phyloP scores from a whole-genome alignment of 1,139 yeast genomes.

The Chernovozyma sophiae-reginae region DNA sequence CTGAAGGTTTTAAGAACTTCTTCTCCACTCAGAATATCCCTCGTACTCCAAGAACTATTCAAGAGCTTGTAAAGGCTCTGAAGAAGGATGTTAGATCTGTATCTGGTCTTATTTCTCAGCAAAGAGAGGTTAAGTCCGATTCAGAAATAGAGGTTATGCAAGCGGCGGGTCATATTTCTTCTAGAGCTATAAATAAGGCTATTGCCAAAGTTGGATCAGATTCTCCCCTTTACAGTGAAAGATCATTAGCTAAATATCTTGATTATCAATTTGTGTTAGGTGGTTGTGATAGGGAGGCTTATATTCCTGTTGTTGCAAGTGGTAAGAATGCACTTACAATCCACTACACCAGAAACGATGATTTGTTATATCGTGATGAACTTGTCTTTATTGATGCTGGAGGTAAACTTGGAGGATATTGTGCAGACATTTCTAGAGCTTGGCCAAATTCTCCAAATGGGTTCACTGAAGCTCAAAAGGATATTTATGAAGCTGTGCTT shows the following conservation, averaged over 20 bases:
- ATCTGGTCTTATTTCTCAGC: constrained; percentile 45
- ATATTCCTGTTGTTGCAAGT: constrained; percentile 94
- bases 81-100: constrained; percentile 42
- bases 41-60: constrained; percentile 14
- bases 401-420: constrained; percentile 89
- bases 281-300: constrained; percentile 88
- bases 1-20: constrained; percentile 10
- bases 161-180: constrained; percentile 75
- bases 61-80: constrained; percentile 17
- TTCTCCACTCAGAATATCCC: constrained; percentile 7
- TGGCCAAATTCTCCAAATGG: constrained; percentile 81
- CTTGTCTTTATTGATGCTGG: constrained; percentile 94
- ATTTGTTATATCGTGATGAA: constrained; percentile 67
- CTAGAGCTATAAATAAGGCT: constrained; percentile 80
- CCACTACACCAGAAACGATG: constrained; percentile 89
- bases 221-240: constrained; percentile 59
- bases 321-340: constrained; percentile 84
- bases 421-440: constrained; percentile 92
- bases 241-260: constrained; percentile 72
- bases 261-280: constrained; percentile 80
- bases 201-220: constrained; percentile 52
- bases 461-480: constrained; percentile 75
- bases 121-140: constrained; percentile 69
- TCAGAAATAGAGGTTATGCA: constrained; percentile 78
- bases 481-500: constrained; percentile 82